These are phyloP conservation scores for Verticillium nonalfalfae DNA, from an alignment of 2,329 filamentous ascomycete species.

Conservation along the genomic window DNA sequence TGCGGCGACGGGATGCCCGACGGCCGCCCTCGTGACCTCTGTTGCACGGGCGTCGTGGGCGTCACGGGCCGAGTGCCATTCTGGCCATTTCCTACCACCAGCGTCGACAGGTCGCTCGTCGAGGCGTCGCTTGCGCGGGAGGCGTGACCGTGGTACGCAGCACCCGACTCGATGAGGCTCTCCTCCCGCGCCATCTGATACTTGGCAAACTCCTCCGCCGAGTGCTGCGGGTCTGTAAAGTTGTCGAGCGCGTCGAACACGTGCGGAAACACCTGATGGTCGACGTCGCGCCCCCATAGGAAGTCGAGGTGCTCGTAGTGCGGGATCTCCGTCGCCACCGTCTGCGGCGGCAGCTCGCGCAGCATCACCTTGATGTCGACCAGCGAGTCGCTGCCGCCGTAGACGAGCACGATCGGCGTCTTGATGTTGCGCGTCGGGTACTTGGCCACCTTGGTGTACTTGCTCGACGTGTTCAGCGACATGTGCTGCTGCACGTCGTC, in stretches of 20 bases:
- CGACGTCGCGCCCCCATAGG: conserved; percentile 83
- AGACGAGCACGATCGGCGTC: conserved; percentile 88
- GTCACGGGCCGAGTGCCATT: conserved; percentile 2
- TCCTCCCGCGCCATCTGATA: conserved; percentile 46
- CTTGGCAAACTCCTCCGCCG: conserved; percentile 53
- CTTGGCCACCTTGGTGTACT: conserved; percentile 93
- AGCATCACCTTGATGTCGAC: conserved; percentile 94
- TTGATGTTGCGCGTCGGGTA: conserved; percentile 97
- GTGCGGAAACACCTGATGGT: conserved; percentile 79
- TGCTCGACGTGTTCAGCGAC: conserved; percentile 61
- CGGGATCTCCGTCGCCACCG: conserved; percentile 76
- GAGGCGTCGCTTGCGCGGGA: conserved; percentile 20
- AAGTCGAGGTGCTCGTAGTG: conserved; percentile 98
- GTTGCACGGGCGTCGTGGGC: conserved; percentile 1
- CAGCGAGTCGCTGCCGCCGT: conserved; percentile 87
- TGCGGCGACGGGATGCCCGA: conserved; percentile 8
- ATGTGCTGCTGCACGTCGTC: conserved; percentile 82
- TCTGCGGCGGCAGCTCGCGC: conserved; percentile 77
- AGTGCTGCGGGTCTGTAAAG: conserved; percentile 53
- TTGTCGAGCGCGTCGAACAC: conserved; percentile 83
- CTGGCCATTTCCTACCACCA: background rate
- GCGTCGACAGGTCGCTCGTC: conserved; percentile 6
- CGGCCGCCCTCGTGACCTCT: conserved; percentile 5
- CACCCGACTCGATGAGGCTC: conserved; percentile 36
- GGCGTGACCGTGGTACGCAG: conserved; percentile 20